Conservation (phyloP, 2,329 filamentous ascomycete genomes). For the Thielaviopsis ethacetica region DNA sequence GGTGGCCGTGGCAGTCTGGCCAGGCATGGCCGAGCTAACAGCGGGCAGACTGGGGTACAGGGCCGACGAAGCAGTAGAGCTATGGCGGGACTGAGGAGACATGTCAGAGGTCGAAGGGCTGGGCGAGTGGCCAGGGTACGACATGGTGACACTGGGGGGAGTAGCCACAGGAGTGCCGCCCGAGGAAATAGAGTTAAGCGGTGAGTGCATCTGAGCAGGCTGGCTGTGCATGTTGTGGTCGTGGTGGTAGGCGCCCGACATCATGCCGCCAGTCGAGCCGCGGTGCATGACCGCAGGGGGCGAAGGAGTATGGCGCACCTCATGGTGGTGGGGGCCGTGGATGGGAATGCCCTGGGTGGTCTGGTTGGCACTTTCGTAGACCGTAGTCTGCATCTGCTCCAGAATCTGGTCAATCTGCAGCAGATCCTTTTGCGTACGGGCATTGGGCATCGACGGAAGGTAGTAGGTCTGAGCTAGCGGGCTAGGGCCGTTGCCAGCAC, state of each 20-base stretch:
- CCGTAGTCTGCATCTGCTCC: constrained; percentile 88
- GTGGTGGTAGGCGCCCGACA: not conserved
- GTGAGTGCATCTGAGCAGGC: constrained; percentile 43
- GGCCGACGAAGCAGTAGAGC: constrained; percentile 40
- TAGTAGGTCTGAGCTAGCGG: constrained; percentile 60
- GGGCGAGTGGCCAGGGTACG: constrained; percentile 66
- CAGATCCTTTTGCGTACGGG: constrained; percentile 85
- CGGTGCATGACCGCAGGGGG: constrained; percentile 26
- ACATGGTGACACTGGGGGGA: constrained; percentile 58
- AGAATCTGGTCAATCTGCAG: constrained; percentile 89
- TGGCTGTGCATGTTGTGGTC: constrained; percentile 20
- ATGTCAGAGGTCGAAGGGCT: constrained; percentile 53
- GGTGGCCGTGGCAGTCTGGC: constrained; percentile 52
- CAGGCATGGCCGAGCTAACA: constrained; percentile 51
- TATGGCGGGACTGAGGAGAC: constrained; percentile 48
- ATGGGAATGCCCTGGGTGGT: constrained; percentile 67
- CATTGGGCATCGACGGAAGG: constrained; percentile 69
- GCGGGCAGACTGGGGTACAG: constrained; percentile 60
- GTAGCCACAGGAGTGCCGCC: constrained; percentile 62
- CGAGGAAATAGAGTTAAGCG: constrained; percentile 40
- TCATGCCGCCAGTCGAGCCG: constrained; percentile 17
- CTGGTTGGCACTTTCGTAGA: constrained; percentile 82
- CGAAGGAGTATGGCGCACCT: constrained; percentile 41
- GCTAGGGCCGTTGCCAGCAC: constrained; percentile 33
- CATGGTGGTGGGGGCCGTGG: constrained; percentile 49